Evolutionary conservation across 768 basidiomycete species (phyloP).

Genomic region (Lentinula sp.): DNA sequence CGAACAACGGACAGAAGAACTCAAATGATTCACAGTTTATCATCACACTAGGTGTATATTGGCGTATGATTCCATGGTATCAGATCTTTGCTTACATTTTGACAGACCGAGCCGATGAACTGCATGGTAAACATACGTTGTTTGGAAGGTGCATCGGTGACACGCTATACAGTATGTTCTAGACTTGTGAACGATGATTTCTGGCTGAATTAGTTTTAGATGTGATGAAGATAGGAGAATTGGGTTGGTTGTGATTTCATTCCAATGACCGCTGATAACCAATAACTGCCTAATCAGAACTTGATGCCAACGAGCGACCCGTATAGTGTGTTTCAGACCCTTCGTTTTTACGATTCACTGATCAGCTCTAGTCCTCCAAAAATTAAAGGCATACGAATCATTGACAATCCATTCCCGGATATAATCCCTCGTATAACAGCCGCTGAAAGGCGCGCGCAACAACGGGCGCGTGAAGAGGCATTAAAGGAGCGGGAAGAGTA

Average conservation of each 20-base stretch:
- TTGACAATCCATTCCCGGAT: constrained; percentile 93
- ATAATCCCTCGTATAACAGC: constrained; percentile 96
- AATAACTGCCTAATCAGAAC: constrained; percentile 36
- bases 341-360: not conserved
- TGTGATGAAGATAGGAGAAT: constrained; percentile 85
- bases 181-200: not conserved
- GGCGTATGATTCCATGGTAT: not conserved
- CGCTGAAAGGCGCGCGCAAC: constrained; percentile 82
- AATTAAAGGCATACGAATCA: constrained; percentile 76
- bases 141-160: constrained; percentile 90
- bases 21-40: constrained; percentile 95
- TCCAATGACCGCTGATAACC: not conserved
- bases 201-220: constrained; percentile 38
- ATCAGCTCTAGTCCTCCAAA: constrained; percentile 68
- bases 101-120: constrained; percentile 82
- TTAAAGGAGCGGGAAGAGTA: constrained; percentile 77
- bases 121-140: constrained; percentile 91
- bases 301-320: constrained; percentile 69
- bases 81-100: not conserved
- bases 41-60: constrained; percentile 73
- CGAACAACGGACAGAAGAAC: constrained; percentile 81
- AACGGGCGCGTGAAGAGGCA: constrained; percentile 69
- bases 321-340: constrained; percentile 54
- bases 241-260: constrained; percentile 49
- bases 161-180: constrained; percentile 75